Percentiles rank a stretch among this genome's conserved stretches.
Evolutionary conservation across 1,284 basidiomycete species (phyloP).

Genomic region (Tetrapyrgos nigripes): DNA sequence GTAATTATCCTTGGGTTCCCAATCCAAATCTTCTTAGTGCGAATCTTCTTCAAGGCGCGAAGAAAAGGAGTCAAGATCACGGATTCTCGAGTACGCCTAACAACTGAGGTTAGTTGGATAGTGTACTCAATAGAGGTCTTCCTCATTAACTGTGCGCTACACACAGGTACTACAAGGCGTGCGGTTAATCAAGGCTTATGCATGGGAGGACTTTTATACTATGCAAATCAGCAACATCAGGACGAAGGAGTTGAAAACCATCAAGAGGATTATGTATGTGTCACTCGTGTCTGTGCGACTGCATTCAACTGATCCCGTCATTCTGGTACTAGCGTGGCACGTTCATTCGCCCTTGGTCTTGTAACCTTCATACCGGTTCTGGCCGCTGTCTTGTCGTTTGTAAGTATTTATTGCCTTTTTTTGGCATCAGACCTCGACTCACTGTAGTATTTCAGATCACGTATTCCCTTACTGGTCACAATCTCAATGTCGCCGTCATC

Average conservation of each 20-base stretch:
- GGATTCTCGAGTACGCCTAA: constrained; percentile 59
- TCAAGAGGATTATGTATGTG: constrained; percentile 44
- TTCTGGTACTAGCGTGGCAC: constrained; percentile 16
- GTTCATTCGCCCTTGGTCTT: constrained; percentile 34
- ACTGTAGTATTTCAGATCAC: constrained; percentile 46
- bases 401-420: constrained; percentile 25
- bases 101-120: constrained; percentile 44
- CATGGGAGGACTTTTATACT: constrained; percentile 55
- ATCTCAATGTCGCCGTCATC: constrained; percentile 60
- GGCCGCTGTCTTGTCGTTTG: constrained; percentile 66
- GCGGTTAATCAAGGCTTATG: constrained; percentile 50
- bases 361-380: constrained; percentile 57
- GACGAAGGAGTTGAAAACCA: constrained; percentile 45
- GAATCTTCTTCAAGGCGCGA: constrained; percentile 57
- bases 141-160: background rate
- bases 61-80: constrained; percentile 61
- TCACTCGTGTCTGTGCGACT: background rate
- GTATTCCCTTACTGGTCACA: constrained; percentile 57
- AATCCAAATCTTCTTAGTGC: constrained; percentile 55
- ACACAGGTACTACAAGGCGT: constrained; percentile 50
- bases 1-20: constrained; percentile 55
- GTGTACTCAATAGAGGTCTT: background rate
- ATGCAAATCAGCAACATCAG: constrained; percentile 48
- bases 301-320: constrained; percentile 22
- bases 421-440: background rate